Base-by-base conservation (phyloP, 495 filamentous ascomycete species). In the Penicillium lividum region DNA sequence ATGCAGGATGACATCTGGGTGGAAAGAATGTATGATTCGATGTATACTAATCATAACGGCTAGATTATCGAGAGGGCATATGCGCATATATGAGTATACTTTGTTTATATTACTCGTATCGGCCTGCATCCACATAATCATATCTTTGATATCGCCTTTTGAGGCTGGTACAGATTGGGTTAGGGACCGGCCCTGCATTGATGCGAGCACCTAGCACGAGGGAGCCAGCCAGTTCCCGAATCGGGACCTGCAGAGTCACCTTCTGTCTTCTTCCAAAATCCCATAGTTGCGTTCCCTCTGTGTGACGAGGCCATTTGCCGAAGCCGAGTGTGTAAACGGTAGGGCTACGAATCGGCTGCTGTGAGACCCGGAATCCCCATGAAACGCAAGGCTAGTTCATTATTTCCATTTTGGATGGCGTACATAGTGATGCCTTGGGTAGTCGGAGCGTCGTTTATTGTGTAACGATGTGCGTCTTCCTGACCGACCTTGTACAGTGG, bases 401-500 rank as follows among this genome's bases (percentile, higher is more conserved):
- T 40, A 54, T 59, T 67, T 47, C 53, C 51, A 36, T 47, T 57
- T 62, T 51, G n/a, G 33, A 62, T 10, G 42, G 22, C 22, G 55
- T 62, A 62, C 56, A 54, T 51, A 43, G 33, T 29, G 30, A 54
- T 59, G 36, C 16, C 57, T 57, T 43, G 16, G 33, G 36, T 31
- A 28, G 46, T 40, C 34, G 13, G 38, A 51, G 42, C 29, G 51
- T 60, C 54, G 55, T 60, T 50, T 58, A 48, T 67, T 53, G 64
- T 67, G 51, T 51, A 45, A 65, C 61, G 36, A 33, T 53, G 54
- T 53, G 42, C 48, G 29, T 18, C 53, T 53, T 62, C 56, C 57
- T 55, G 54, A 60, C 57, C 61, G 38, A 56, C 53, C 38, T 67
- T 52, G 59, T 62, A 69, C 64, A 65, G 51, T 58, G 54, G 38